These are phyloP conservation scores for Corylus heterophylla DNA, from an alignment of 306 rosid genomes.

Conservation along the genomic window DNA sequence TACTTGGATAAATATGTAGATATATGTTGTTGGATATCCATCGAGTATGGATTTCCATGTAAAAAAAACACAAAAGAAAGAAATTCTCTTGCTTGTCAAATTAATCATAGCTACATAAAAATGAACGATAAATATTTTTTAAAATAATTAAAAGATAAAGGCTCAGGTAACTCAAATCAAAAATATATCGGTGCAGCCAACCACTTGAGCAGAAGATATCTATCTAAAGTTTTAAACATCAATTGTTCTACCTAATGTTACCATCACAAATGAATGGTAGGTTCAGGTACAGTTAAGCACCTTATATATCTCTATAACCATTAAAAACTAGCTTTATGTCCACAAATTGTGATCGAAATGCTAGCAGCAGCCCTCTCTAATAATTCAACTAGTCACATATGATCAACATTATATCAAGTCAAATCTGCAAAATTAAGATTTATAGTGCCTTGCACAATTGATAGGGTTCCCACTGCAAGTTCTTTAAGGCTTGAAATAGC, in stretches of 20 bases:
- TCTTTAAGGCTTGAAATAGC: background rate
- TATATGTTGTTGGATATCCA: too few species aligned
- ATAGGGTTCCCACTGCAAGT: background rate
- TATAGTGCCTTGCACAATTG: background rate
- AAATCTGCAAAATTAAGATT: background rate
- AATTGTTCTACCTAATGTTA: background rate
- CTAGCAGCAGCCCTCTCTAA: background rate
- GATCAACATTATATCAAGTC: background rate
- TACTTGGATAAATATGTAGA: background rate
- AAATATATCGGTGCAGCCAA: background rate
- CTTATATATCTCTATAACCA: background rate
- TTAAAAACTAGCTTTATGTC: background rate
- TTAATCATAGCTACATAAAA: background rate
- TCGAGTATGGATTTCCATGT: background rate
- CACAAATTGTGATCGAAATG: background rate
- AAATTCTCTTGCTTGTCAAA: background rate
- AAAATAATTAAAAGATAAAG: background rate
- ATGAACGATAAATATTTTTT: background rate
- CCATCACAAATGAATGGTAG: background rate
- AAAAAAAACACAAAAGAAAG: background rate
- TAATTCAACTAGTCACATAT: background rate
- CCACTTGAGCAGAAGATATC: background rate
- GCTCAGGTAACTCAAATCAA: background rate
- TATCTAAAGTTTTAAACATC: background rate
- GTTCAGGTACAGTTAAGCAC: background rate